Conservation (phyloP, 1,284 basidiomycete genomes). For the Violaceomyces palustris region DNA sequence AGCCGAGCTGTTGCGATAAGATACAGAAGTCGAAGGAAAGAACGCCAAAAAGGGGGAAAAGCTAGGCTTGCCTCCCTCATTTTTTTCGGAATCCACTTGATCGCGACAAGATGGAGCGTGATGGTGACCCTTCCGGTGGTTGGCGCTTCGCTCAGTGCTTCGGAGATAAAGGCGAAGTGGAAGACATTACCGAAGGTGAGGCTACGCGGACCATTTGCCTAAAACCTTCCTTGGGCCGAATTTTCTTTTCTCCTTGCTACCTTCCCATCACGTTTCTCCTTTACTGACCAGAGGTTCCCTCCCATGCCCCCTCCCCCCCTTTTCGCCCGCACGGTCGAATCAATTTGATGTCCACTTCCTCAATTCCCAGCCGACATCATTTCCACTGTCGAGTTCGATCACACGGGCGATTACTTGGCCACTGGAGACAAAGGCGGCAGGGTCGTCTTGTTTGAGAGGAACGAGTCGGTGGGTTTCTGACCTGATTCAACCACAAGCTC, state of each 20-base stretch:
- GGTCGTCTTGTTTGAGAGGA: conserved; percentile 96
- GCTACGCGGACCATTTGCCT: conserved; percentile 2
- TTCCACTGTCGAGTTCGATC: conserved; percentile 96
- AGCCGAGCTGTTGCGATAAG: too few relatives aligned
- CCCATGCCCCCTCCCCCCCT: too few relatives aligned
- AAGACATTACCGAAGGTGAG: conserved; percentile 97
- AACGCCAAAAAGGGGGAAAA: too few relatives aligned
- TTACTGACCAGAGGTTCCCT: too few relatives aligned
- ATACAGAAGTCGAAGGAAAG: too few relatives aligned
- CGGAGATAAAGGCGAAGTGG: conserved; percentile 71
- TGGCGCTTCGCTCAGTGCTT: conserved; percentile 99
- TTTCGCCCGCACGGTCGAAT: too few relatives aligned
- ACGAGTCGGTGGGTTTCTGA: conserved; percentile 72
- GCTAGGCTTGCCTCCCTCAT: too few relatives aligned
- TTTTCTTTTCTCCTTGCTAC: too few relatives aligned
- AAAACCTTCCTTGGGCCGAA: too few relatives aligned
- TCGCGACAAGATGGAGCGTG: conserved; percentile 35
- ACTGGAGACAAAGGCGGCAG: conserved; percentile 98
- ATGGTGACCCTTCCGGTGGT: conserved; percentile 50
- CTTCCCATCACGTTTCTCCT: too few relatives aligned
- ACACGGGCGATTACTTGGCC: conserved; percentile 97
- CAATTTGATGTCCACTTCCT: too few relatives aligned
- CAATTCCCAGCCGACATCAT: conserved; percentile 72
- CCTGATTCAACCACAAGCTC: background rate
- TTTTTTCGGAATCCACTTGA: too few relatives aligned